Evolutionary conservation across 2,329 filamentous ascomycete species (phyloP).

Genomic region (Bertia moriformis): DNA sequence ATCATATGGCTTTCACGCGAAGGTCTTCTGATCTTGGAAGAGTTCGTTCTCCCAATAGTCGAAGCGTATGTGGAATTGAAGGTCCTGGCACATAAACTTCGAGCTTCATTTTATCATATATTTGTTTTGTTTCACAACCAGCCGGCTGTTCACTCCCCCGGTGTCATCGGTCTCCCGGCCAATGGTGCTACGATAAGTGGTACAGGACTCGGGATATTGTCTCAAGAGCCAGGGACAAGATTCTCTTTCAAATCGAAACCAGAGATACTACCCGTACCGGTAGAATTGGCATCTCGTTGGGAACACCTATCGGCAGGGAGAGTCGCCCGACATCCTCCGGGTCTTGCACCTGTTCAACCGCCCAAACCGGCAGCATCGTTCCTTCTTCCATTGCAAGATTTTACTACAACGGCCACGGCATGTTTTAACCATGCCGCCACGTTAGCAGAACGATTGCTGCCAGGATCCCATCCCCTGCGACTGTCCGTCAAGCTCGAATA

Average conservation of each 20-base stretch:
- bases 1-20: conserved; percentile 10
- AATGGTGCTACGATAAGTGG: background rate
- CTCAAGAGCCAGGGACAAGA: background rate
- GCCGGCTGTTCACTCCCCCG: background rate
- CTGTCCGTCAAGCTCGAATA: conserved; percentile 52
- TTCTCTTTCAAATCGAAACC: background rate
- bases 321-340: conserved; percentile 11
- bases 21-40: background rate
- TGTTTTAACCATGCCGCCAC: conserved; percentile 43
- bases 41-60: background rate
- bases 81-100: background rate
- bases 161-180: background rate
- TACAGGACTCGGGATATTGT: background rate
- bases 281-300: background rate
- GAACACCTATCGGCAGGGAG: background rate
- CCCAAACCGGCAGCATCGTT: conserved; percentile 12
- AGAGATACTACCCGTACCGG: background rate
- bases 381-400: conserved; percentile 23
- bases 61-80: background rate
- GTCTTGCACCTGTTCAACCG: conserved; percentile 11
- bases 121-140: background rate
- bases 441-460: conserved; percentile 38
- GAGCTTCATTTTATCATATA: conserved; percentile 1
- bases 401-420: conserved; percentile 41
- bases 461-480: conserved; percentile 48